Base-by-base conservation (phyloP, 208 protist genomes). In the Wallacemonas sp. region DNA sequence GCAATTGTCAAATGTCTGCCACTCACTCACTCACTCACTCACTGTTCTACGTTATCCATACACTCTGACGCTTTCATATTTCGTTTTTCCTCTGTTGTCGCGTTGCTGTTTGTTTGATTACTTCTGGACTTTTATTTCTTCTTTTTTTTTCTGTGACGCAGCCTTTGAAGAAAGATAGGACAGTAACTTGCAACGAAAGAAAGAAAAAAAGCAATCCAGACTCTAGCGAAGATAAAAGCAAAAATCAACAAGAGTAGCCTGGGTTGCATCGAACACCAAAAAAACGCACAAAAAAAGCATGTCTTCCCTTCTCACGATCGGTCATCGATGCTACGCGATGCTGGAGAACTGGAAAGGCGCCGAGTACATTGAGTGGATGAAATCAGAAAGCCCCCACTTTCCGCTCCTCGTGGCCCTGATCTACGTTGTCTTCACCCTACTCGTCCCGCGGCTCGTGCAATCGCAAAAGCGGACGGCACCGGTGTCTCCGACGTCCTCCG, bases 401-500 rank as follows among this genome's bases (percentile, higher is more conserved):
- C 52, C 65, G 2, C 48, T 83, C 1, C 30, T 76, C 16, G 62
- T 74, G 1, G 74, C 61, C 2, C 38, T 39, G 0, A 36, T 70
- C 9, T 88, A 88, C 62, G 21, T 85, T 0, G 1, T 66, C 49
- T 70, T 90, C 32, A 78, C 88, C 9, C 47, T 87, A 23, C 69
- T 71, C 30, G 66, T 78, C 21, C 76, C 68, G 17, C 46, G 41
- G 21, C 39, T 69, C 43, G 39, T 82, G 6, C 36, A 14, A 14
- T 41, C 36, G 36, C 9, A 41, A 6, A 41, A 41, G 9, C 6
- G 14, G 36, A 14, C 36, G 9, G 36, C 36, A 41, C 6, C 14
- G 36, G 36, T 41, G 36, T n/a, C n/a, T n/a, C n/a, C n/a, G n/a
- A n/a, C 47, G 24, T 8, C 17, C 4, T 14, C 5, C 47, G 44